Evolutionary conservation across 225 moss, liverwort and hornwort genomes (phyloP).

Genomic region (Ulota crispa): DNA sequence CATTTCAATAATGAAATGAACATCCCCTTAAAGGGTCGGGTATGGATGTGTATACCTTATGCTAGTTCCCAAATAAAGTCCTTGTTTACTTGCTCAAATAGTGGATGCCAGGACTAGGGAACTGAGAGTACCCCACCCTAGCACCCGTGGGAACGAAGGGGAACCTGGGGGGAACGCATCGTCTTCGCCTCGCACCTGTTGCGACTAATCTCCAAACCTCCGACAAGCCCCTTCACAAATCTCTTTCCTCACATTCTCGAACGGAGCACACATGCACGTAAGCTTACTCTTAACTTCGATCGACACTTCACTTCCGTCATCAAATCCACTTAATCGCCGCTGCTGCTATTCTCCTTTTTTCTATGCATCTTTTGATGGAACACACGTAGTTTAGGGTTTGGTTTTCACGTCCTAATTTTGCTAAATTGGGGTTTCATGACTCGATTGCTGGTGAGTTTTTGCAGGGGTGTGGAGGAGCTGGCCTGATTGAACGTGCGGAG

Average conservation of each 20-base stretch:
- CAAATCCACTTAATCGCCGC: not conserved
- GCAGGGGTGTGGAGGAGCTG: constrained; percentile 15
- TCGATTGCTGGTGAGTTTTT: not conserved
- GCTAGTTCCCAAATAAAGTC: too few species aligned
- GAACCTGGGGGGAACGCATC: constrained; percentile 8
- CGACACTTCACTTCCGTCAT: not conserved
- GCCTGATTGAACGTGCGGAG: not conserved
- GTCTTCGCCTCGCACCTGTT: constrained; percentile 27
- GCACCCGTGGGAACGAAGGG: not conserved
- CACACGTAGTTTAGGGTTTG: not conserved
- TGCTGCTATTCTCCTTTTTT: not conserved
- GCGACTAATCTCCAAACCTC: not conserved
- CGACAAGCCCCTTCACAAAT: not conserved
- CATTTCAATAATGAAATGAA: too few species aligned
- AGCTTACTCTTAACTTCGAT: not conserved
- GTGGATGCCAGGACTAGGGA: too few species aligned
- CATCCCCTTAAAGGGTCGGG: too few species aligned
- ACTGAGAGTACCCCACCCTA: not conserved
- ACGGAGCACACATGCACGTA: constrained; percentile 30
- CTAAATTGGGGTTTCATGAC: not conserved
- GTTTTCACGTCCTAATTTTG: not conserved
- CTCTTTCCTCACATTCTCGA: constrained; percentile 17
- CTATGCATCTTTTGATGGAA: not conserved
- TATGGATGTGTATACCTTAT: too few species aligned
- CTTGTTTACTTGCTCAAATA: too few species aligned